Conservation (phyloP, 306 rosid genomes). For the Coriaria nepalensis region DNA sequence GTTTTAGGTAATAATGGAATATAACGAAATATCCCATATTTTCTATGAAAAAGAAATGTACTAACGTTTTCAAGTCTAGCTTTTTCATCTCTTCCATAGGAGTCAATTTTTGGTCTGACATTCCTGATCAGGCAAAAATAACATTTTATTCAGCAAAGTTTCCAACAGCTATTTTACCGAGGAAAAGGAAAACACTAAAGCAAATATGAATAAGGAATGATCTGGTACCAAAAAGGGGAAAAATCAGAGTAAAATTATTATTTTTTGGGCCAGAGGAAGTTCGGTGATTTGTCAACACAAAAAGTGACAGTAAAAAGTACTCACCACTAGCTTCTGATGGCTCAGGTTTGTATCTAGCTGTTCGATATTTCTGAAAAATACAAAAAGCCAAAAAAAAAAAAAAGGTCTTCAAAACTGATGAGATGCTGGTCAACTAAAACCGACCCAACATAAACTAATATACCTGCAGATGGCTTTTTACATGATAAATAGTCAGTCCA, state of each 20-base stretch:
- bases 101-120: slow-evolving; percentile 35
- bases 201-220: neutral
- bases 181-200: slow-evolving; percentile 8
- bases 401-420: neutral
- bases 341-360: slow-evolving; percentile 90
- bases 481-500: slow-evolving; percentile 88
- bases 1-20: too few species aligned
- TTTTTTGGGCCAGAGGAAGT: neutral
- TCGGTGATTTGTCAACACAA: slow-evolving; percentile 4
- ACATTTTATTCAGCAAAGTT: slow-evolving; percentile 8
- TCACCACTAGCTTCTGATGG: slow-evolving; percentile 57
- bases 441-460: slow-evolving; percentile 1
- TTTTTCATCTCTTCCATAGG: slow-evolving; percentile 48
- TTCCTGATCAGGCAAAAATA: slow-evolving; percentile 36
- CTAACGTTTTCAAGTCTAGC: slow-evolving; percentile 67
- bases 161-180: slow-evolving; percentile 2
- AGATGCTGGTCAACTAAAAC: slow-evolving; percentile 4
- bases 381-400: slow-evolving; percentile 13
- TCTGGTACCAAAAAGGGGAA: too few species aligned
- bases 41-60: slow-evolving; percentile 3
- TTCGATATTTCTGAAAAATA: slow-evolving; percentile 73
- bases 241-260: neutral
- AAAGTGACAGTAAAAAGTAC: slow-evolving; percentile 15
- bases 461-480: slow-evolving; percentile 96
- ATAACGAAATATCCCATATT: neutral